phyloP scores from a whole-genome alignment of 495 filamentous ascomycete genomes.

The Recurvomyces mirabilis region DNA sequence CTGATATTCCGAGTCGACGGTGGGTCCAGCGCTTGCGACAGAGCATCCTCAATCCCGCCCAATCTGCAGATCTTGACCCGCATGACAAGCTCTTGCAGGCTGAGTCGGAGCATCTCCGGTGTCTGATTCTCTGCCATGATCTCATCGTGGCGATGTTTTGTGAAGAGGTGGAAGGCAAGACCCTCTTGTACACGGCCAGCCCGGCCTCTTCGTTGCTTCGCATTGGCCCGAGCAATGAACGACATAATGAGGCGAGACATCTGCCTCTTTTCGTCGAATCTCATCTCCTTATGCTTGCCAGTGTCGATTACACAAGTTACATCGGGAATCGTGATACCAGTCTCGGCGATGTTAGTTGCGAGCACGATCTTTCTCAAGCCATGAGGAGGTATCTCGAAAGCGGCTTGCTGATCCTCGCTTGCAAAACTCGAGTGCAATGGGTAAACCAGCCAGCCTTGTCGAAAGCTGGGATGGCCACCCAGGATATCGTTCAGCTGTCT shows the following conservation, averaged over 20 bases:
- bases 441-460: conserved; percentile 63
- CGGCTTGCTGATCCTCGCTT: conserved; percentile 90
- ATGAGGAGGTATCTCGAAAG: conserved; percentile 71
- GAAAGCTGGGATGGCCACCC: conserved; percentile 56
- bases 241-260: conserved; percentile 80
- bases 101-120: conserved; percentile 88
- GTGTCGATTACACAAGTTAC: conserved; percentile 91
- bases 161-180: conserved; percentile 91
- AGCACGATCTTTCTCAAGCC: conserved; percentile 84
- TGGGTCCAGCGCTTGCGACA: conserved; percentile 82
- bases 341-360: conserved; percentile 94
- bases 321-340: conserved; percentile 93
- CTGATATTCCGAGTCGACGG: conserved; percentile 84
- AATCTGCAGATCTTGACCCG: conserved; percentile 96
- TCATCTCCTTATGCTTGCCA: conserved; percentile 93
- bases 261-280: conserved; percentile 84
- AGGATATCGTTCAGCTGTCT: conserved; percentile 75
- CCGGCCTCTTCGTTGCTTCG: conserved; percentile 84
- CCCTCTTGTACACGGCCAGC: conserved; percentile 93
- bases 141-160: conserved; percentile 69
- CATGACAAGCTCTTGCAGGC: conserved; percentile 84
- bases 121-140: conserved; percentile 82
- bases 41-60: conserved; percentile 77
- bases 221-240: conserved; percentile 88
- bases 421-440: conserved; percentile 87